Evolutionary conservation across 2,329 filamentous ascomycete genomes (phyloP).

Genomic region (Aspergillus texensis): DNA sequence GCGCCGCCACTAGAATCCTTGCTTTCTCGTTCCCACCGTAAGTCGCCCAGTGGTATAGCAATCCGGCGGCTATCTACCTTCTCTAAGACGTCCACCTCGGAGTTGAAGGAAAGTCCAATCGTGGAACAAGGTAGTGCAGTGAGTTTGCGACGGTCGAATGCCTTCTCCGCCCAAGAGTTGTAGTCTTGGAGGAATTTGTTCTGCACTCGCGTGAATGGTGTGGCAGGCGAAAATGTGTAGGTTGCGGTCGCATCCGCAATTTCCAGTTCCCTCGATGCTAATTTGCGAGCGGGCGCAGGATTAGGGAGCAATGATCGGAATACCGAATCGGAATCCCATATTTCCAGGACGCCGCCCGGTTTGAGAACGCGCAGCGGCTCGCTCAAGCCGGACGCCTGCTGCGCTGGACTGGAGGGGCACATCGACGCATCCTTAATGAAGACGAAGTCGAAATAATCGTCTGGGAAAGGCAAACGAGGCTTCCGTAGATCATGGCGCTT

Average conservation of each 20-base stretch:
- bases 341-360: constrained; percentile 77
- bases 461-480: constrained; percentile 73
- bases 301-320: constrained; percentile 83
- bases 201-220: constrained; percentile 75
- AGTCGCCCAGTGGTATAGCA: constrained; percentile 82
- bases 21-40: constrained; percentile 80
- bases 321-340: constrained; percentile 87
- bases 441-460: constrained; percentile 82
- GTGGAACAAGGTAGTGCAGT: constrained; percentile 76
- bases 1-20: constrained; percentile 32
- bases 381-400: constrained; percentile 62
- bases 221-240: constrained; percentile 80
- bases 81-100: constrained; percentile 72
- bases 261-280: constrained; percentile 64
- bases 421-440: constrained; percentile 84
- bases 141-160: constrained; percentile 71
- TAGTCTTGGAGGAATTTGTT: constrained; percentile 83
- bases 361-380: constrained; percentile 77
- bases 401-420: constrained; percentile 59
- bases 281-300: constrained; percentile 61
- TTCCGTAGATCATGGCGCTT: constrained; percentile 82
- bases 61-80: constrained; percentile 74
- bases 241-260: constrained; percentile 72
- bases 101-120: constrained; percentile 74
- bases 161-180: constrained; percentile 78